Evolutionary conservation across 305 asterid genomes (phyloP).

Genomic region (Lippia alba): DNA sequence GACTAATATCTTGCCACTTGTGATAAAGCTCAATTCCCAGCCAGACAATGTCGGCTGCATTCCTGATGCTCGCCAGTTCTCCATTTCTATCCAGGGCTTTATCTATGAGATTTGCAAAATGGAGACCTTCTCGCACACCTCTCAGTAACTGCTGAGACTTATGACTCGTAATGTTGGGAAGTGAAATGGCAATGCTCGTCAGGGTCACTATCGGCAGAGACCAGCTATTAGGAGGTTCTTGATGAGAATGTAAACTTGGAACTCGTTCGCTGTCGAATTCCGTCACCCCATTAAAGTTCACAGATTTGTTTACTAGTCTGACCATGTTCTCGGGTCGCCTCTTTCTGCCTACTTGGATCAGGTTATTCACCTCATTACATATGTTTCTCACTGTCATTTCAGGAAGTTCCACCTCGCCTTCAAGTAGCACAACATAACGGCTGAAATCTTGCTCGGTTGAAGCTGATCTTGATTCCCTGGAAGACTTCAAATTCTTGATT

Average conservation of each 20-base stretch:
- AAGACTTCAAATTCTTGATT: background rate
- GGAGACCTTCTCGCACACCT: conserved; percentile 34
- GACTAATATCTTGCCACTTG: conserved; percentile 27
- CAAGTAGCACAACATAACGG: conserved; percentile 35
- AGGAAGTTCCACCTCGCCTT: conserved; percentile 39
- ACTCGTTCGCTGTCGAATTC: conserved; percentile 28
- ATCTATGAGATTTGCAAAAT: conserved; percentile 21
- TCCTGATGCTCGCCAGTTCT: conserved; percentile 13
- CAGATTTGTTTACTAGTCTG: conserved; percentile 20
- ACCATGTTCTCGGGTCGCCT: conserved; percentile 3
- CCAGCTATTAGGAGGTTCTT: conserved; percentile 42
- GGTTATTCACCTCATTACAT: conserved; percentile 19
- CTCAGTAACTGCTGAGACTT: conserved; percentile 13
- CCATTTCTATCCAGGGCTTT: conserved; percentile 11
- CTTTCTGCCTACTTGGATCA: conserved; percentile 25
- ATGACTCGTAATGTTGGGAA: conserved; percentile 15
- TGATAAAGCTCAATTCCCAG: conserved; percentile 21
- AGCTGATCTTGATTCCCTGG: background rate
- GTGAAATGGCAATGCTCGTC: conserved; percentile 42
- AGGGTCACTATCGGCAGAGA: conserved; percentile 43
- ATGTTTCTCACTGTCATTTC: conserved; percentile 19
- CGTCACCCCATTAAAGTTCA: conserved; percentile 23
- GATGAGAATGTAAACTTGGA: conserved; percentile 15
- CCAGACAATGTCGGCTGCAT: conserved; percentile 39
- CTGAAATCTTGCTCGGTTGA: background rate